These are phyloP conservation scores for Mycena vulgaris DNA, from an alignment of 768 basidiomycete genomes.

Conservation along the genomic window DNA sequence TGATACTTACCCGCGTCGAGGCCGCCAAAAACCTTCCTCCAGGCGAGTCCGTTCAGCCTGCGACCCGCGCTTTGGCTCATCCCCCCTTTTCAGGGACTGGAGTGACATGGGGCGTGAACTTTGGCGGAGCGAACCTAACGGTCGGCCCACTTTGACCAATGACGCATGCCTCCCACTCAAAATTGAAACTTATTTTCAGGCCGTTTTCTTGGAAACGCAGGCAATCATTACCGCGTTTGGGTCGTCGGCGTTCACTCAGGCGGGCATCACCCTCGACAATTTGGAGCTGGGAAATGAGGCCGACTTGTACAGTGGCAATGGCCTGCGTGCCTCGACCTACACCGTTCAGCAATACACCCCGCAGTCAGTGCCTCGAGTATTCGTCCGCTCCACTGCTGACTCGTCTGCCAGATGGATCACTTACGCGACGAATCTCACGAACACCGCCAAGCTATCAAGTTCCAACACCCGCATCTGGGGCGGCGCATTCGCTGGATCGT, in stretches of 20 bases:
- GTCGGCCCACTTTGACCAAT: conserved; percentile 21
- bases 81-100: conserved; percentile 61
- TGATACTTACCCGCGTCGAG: conserved; percentile 11
- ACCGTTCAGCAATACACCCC: conserved; percentile 61
- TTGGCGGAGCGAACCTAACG: conserved; percentile 68
- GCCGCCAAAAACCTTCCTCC: neutral
- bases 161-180: conserved; percentile 16
- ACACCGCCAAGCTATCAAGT: conserved; percentile 53
- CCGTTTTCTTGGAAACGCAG: conserved; percentile 62
- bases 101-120: conserved; percentile 79
- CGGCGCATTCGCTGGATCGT: conserved; percentile 66
- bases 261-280: conserved; percentile 65
- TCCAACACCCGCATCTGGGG: conserved; percentile 64
- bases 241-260: conserved; percentile 53
- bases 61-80: conserved; percentile 3
- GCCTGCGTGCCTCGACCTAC: conserved; percentile 57
- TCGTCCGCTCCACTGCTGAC: neutral
- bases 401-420: conserved; percentile 61
- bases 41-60: conserved; percentile 17
- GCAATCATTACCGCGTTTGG: conserved; percentile 65
- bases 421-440: conserved; percentile 67
- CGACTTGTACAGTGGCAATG: conserved; percentile 67
- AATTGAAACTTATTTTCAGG: conserved; percentile 29
- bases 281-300: conserved; percentile 77
- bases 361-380: conserved; percentile 57